Percentiles rank a stretch among this genome's conserved stretches.
Conservation (phyloP, 257 asterid genomes). For the Eucommia ulmoides region DNA sequence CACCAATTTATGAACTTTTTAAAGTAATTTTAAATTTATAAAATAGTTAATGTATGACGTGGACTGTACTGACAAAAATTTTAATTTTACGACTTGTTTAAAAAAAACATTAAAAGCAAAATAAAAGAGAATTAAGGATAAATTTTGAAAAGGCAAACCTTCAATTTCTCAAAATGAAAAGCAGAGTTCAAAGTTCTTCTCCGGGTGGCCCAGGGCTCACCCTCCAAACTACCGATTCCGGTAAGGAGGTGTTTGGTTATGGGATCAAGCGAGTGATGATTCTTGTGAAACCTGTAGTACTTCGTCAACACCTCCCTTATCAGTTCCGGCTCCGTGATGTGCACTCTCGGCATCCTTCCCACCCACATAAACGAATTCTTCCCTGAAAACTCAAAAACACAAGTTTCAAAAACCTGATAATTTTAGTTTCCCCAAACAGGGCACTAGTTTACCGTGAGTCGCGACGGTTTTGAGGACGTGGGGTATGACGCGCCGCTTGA, state of each 20-base stretch:
- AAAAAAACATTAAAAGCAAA: too few relatives aligned
- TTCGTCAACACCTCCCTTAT: neutral
- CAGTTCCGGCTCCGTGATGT: neutral
- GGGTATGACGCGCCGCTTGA: neutral
- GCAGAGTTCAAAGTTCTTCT: neutral
- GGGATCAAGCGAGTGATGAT: neutral
- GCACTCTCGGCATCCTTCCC: neutral
- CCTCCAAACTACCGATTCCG: constrained; percentile 1
- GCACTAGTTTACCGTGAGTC: neutral
- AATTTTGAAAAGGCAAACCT: too few relatives aligned
- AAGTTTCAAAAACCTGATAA: neutral
- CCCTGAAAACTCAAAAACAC: neutral
- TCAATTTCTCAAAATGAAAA: constrained; percentile 1
- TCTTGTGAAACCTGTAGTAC: neutral
- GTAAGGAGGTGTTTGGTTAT: neutral
- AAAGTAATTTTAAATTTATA: too few relatives aligned
- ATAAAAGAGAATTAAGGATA: too few relatives aligned
- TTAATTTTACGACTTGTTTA: too few relatives aligned
- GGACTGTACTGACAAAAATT: too few relatives aligned
- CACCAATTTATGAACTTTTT: too few relatives aligned
- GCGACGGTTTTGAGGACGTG: neutral
- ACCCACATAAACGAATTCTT: constrained; percentile 1
- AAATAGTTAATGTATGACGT: too few relatives aligned
- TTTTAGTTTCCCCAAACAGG: too few relatives aligned
- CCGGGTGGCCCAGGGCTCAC: neutral